Percentiles rank a stretch among this genome's conserved stretches.
phyloP scores from a whole-genome alignment of 345 rosid species.

The Hibiscus tridactylites region DNA sequence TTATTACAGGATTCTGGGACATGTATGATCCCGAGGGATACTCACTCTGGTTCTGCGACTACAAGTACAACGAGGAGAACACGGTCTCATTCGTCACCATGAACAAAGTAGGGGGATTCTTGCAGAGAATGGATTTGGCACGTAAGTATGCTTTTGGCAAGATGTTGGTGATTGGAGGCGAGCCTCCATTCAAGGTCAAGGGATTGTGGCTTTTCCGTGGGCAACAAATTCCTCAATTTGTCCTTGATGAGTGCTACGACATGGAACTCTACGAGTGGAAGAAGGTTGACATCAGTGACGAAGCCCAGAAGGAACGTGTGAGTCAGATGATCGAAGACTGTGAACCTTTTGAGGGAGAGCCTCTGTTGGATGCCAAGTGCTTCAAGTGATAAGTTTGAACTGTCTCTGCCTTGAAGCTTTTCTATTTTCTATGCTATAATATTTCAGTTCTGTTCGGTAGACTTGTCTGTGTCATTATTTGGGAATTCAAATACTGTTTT shows the following conservation, averaged over 20 bases:
- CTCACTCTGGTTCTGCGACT: conserved; percentile 95
- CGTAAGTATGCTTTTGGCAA: conserved; percentile 95
- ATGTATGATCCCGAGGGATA: conserved; percentile 99
- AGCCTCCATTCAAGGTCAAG: conserved; percentile 83
- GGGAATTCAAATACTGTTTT: background rate
- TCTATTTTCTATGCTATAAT: background rate
- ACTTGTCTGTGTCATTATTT: background rate
- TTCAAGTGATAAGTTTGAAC: conserved; percentile 41
- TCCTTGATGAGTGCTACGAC: conserved; percentile 90
- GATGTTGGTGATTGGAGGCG: conserved; percentile 79
- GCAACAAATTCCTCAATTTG: conserved; percentile 67
- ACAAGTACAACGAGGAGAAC: conserved; percentile 96
- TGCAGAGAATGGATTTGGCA: conserved; percentile 91
- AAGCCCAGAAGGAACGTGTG: conserved; percentile 84
- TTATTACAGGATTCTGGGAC: conserved; percentile 85
- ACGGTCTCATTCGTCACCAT: conserved; percentile 78
- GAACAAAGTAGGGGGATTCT: conserved; percentile 94
- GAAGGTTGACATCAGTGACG: conserved; percentile 74
- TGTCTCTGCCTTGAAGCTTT: background rate
- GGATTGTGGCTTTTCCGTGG: conserved; percentile 99
- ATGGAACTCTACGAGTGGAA: conserved; percentile 97
- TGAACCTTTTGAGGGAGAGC: conserved; percentile 92
- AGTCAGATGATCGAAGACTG: conserved; percentile 90
- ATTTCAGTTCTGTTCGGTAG: background rate
- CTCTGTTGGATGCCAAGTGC: conserved; percentile 97